Percentiles rank a stretch among this genome's conserved stretches.
Conservation (phyloP, 768 basidiomycete species). For the Podaxis carcinomalis region DNA sequence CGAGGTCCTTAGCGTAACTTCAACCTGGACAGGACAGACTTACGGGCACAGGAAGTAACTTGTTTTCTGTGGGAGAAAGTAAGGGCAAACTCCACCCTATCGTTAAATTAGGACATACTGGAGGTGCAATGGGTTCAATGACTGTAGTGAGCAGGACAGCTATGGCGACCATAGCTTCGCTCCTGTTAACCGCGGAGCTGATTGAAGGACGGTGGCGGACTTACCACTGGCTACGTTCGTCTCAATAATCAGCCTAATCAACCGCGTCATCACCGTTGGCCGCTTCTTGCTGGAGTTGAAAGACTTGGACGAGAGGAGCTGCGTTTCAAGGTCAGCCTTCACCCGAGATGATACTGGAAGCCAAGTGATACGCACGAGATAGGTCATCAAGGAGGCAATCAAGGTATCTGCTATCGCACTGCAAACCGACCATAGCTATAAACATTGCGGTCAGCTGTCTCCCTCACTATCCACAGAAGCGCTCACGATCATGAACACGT, state of each 20-base stretch:
- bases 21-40: not conserved
- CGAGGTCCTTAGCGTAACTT: not conserved
- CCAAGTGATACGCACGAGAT: not conserved
- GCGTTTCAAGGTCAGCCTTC: not conserved
- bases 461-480: too few species aligned
- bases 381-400: conserved; percentile 5
- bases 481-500: conserved; percentile 8
- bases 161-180: conserved; percentile 4
- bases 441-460: not conserved
- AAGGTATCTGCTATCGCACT: conserved; percentile 7
- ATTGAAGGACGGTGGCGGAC: not conserved
- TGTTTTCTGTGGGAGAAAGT: not conserved
- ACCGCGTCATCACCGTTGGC: not conserved
- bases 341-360: not conserved
- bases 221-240: conserved; percentile 9
- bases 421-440: conserved; percentile 2
- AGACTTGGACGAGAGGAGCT: not conserved
- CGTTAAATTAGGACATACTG: not conserved
- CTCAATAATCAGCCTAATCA: conserved; percentile 6
- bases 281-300: not conserved
- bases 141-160: conserved; percentile 4
- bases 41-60: conserved; percentile 11
- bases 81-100: not conserved
- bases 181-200: not conserved
- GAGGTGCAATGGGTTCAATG: conserved; percentile 4